Base-by-base conservation (phyloP, 306 rosid species). In the Quercus cerris region DNA sequence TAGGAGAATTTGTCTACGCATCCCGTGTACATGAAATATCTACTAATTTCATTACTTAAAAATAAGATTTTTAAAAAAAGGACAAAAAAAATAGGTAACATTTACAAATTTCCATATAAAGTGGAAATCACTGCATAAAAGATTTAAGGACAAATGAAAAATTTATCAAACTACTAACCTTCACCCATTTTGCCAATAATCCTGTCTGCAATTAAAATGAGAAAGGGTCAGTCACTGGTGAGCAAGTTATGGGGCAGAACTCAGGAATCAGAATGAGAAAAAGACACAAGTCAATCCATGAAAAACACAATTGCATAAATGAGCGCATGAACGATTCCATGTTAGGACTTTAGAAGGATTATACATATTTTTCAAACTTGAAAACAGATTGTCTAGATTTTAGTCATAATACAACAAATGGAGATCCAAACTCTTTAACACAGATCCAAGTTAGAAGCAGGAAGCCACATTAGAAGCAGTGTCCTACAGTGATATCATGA, bases 101-200 rank as follows among this genome's bases (percentile, higher is more conserved):
- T 10, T 8, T 9, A 19, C 33, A 63, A 33, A n/a, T 14, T 19
- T 19, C 25, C 27, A 35, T 68, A 5, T 4, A 35, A 35, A 1
- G 72, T 18, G 4, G 28, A 19, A 17, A 35, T 68, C 27, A 35
- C n/a, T 68, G 35, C 52, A 35, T 35, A 35, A 68, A n/a, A 19
- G 52, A 18, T 35, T 20, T 12, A 59, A 11, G 55, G 20, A 58
- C 1, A 66, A 31, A 66, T 9, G 6, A 28, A 30, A 66, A 68
- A 8, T 11, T 9, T 10, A 68, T 19, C n/a, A 18, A 58, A 69
- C 35, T 63, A 85, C 78, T n/a, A 80, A 87, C 95, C 97, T 91
- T 93, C 95, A 13, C 97, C 97, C 91, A 90, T 93, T 85, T 90
- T 93, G 85, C 92, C 64, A 77, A 89, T 86, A 81, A 93, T 89